These are phyloP conservation scores for Trichoderma afroharzianum DNA, from an alignment of 2,329 filamentous ascomycete genomes.

Conservation along the genomic window DNA sequence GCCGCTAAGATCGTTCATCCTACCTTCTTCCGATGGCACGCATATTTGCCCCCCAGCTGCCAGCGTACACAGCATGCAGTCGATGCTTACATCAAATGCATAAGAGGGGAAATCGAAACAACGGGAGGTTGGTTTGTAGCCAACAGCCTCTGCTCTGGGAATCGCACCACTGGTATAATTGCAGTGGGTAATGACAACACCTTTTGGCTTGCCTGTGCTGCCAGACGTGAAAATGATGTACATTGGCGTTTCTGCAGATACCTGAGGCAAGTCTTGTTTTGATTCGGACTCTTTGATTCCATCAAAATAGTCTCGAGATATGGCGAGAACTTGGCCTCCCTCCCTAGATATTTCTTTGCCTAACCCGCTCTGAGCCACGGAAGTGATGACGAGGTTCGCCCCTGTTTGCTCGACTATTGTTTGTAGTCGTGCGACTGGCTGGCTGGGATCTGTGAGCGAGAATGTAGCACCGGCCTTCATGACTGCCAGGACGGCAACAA, in stretches of 20 bases:
- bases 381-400: conserved; percentile 40
- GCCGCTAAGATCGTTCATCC: conserved; percentile 48
- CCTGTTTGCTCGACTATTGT: conserved; percentile 44
- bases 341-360: conserved; percentile 35
- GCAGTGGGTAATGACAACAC: conserved; percentile 51
- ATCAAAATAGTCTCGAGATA: conserved; percentile 30
- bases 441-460: conserved; percentile 44
- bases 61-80: conserved; percentile 54
- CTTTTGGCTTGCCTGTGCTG: conserved; percentile 62
- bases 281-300: conserved; percentile 16
- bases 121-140: conserved; percentile 40
- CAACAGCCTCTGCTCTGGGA: conserved; percentile 40
- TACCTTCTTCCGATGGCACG: conserved; percentile 52
- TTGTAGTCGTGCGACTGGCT: conserved; percentile 43
- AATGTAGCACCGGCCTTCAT: conserved; percentile 49
- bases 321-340: conserved; percentile 31
- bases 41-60: conserved; percentile 48
- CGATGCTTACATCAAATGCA: conserved; percentile 53
- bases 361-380: conserved; percentile 36
- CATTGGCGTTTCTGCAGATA: conserved; percentile 42
- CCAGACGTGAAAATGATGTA: conserved; percentile 64
- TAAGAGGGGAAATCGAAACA: conserved; percentile 50
- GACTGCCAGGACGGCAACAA: conserved; percentile 43
- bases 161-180: conserved; percentile 46
- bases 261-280: conserved; percentile 29